Base-by-base conservation (phyloP, 129 eudicot genomes). In the Solidago caesia region DNA sequence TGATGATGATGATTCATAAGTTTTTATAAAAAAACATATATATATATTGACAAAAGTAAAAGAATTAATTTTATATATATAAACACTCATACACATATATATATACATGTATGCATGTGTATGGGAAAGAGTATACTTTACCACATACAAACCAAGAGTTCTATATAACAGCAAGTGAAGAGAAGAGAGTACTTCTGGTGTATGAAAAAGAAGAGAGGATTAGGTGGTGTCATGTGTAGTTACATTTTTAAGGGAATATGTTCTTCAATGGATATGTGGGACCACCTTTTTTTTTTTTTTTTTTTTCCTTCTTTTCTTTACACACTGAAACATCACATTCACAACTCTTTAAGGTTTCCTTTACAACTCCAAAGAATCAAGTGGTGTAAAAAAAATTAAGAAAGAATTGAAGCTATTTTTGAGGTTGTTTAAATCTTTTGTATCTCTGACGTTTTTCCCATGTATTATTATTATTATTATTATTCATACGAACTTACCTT, bases 301-400 rank as follows among this genome's bases (percentile, higher is more conserved):
- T 78, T 79, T 33, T 33, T 33, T 21, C 21, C 0, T 21, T 21
- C 21, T 21, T 63, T 72, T 65, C 78, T 72, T 79, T 72, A 73
- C 83, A 72, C 74, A 72, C 64, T 16, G 56, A 56, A 53, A 65
- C 73, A 72, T 79, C 83, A 73, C 83, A 79, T 79, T 79, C 83
- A 79, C 74, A 73, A 79, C 67, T 29, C 46, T 61, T 53, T 78
- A 16, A 25, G 64, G 13, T 60, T 53, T 72, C 42, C 78, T 72
- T 79, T 79, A 72, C 78, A 79, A 16, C 82, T 47, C 39, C 60
- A 79, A 79, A 72, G 82, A 49, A 79, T 77, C 52, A 64, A 79
- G 46, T 68, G 51, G 51, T 68, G 66, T 52, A 51, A 75, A 64
- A 42, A 21, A 21, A 21, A 21, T 21, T 21, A 21, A 7, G 5